A percentile compares a stretch with the other conserved stretches of the same genome.
These are phyloP conservation scores for Ogataea nitratoaversa DNA, from an alignment of 805 yeast genomes.

Conservation along the genomic window DNA sequence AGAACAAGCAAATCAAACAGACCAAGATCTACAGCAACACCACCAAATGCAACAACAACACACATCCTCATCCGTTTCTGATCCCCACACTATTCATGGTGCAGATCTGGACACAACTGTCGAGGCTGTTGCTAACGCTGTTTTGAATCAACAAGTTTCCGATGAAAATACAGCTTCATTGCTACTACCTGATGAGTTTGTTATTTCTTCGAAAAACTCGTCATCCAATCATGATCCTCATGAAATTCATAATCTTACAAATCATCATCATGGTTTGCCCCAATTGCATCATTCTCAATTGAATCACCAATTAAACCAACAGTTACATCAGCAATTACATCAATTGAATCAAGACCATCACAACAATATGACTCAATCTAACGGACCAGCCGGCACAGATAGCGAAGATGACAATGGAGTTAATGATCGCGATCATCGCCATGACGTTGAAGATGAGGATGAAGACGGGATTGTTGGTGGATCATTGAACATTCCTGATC, in stretches of 20 bases:
- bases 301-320: constrained; percentile 26
- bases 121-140: constrained; percentile 12
- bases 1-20: no score
- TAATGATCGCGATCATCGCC: background rate
- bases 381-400: background rate
- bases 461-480: constrained; percentile 19
- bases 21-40: background rate
- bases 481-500: constrained; percentile 24
- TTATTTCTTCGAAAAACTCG: background rate
- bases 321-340: constrained; percentile 26
- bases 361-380: background rate
- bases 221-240: background rate
- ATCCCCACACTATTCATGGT: background rate
- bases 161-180: background rate
- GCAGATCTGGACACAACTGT: constrained; percentile 8
- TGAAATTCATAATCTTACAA: background rate
- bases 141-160: background rate
- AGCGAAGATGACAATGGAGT: constrained; percentile 6
- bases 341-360: constrained; percentile 6
- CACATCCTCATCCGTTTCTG: background rate
- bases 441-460: constrained; percentile 3
- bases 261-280: background rate
- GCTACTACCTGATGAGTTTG: background rate
- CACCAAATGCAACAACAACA: background rate
- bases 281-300: constrained; percentile 4